These are phyloP conservation scores for Ustilago trichophora DNA, from an alignment of 1,284 basidiomycete species.

Conservation along the genomic window DNA sequence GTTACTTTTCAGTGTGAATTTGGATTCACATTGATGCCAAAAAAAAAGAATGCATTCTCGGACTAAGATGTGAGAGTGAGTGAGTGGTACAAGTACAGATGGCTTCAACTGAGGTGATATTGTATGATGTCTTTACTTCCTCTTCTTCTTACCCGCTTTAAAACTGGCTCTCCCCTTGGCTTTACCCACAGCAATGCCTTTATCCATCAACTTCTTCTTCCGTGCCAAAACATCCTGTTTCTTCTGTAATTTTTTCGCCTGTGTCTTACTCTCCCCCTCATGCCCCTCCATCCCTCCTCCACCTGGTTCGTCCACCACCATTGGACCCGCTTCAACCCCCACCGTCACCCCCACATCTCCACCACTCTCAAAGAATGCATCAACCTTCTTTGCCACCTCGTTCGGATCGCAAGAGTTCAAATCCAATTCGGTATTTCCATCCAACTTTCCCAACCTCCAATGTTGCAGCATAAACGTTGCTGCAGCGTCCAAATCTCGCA, in stretches of 20 bases:
- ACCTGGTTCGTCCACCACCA: not conserved
- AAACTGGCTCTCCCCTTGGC: too few species aligned
- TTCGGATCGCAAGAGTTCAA: slow-evolving; percentile 29
- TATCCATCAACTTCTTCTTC: slow-evolving; percentile 27
- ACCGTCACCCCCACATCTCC: not conserved
- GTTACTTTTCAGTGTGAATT: too few species aligned
- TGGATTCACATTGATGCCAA: too few species aligned
- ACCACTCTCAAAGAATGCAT: slow-evolving; percentile 3
- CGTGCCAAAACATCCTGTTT: slow-evolving; percentile 11
- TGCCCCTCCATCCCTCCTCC: not conserved
- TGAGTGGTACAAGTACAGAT: too few species aligned
- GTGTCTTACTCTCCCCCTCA: slow-evolving; percentile 20
- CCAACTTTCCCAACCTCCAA: slow-evolving; percentile 56
- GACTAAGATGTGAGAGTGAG: too few species aligned
- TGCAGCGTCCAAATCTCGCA: slow-evolving; percentile 50
- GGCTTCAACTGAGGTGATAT: too few species aligned
- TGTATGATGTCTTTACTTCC: slow-evolving; percentile 1
- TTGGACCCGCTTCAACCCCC: not conserved
- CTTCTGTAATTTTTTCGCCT: slow-evolving; percentile 25
- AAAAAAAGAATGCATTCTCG: too few species aligned
- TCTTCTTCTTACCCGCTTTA: slow-evolving; percentile 6
- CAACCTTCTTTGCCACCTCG: not conserved
- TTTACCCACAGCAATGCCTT: slow-evolving; percentile 21
- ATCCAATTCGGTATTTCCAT: slow-evolving; percentile 55
- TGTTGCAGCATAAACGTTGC: slow-evolving; percentile 59